Base-by-base conservation (phyloP, 768 basidiomycete genomes). In the Rhizopogon vinicolor region DNA sequence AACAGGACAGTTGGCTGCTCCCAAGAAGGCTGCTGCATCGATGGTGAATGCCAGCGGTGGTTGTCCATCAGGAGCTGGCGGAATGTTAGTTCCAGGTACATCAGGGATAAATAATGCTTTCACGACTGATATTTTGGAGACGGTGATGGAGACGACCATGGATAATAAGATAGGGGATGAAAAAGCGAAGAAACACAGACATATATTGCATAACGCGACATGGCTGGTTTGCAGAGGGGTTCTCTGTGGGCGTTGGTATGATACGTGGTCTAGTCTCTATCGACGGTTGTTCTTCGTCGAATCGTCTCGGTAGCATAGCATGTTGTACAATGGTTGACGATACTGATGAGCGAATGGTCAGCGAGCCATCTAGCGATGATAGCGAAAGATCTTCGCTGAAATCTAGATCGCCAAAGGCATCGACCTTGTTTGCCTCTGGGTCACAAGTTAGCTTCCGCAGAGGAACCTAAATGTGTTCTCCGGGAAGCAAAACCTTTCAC, bases 31-130 rank as follows among this genome's bases (percentile, higher is more conserved):
- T 0, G 80, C 69, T 0, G 80, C 78, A 53, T 87, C 82, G 52
- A 84, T 61, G 37, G 88, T 42, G 58, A 89, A 79, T 0, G 82
- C 77, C 12, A 89, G 79, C 0, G 85, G 86, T 0, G 87, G 85
- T 56, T 80, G 74, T 0, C 85, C 85, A 58, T 89, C 87, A 0
- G 87, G 87, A 0, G 84, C 82, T 18, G 71, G 45, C 3, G 77
- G 0, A 53, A 79, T 82, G 40, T 69, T 59, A 0, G 73, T 68
- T 1, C 75, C 74, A 2, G 75, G 67, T 3, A 83, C 72, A n/a
- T 60, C 61, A 3, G 70, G 54, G 1, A 85, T 71, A 58, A 89
- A 87, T 2, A 89, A 72, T 0, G 78, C 82, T 59, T 87, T 86
- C 56, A 88, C 74, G 10, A 72, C 68, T 1, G 78, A 75, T 2